Conservation (phyloP, 2,329 filamentous ascomycete species). For the Hymenoscyphus occultus region DNA sequence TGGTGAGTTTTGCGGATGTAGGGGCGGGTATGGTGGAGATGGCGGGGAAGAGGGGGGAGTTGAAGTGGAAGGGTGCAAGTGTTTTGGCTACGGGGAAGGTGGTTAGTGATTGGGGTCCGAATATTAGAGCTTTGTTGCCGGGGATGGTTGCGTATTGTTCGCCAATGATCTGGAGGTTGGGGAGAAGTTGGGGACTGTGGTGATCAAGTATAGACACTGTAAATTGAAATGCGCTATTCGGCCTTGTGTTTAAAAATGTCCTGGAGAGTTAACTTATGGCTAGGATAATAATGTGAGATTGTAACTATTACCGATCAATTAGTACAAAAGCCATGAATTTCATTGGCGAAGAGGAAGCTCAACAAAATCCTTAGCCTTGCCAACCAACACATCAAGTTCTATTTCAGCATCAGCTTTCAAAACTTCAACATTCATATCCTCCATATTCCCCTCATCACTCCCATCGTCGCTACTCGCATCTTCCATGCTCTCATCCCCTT, state of each 20-base stretch:
- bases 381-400: conserved; percentile 4
- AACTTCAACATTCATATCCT: conserved; percentile 16
- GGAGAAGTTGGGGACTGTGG: neutral
- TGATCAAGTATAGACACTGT: neutral
- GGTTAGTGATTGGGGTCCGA: neutral
- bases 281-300: too few relatives aligned
- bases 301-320: too few relatives aligned
- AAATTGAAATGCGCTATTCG: too few relatives aligned
- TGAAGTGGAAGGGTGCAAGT: neutral
- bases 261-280: too few relatives aligned
- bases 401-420: conserved; percentile 7
- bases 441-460: neutral
- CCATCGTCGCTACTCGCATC: conserved; percentile 12
- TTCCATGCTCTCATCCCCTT: neutral
- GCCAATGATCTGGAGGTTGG: neutral
- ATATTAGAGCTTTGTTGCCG: neutral
- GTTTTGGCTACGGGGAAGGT: neutral
- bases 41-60: neutral
- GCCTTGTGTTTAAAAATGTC: too few relatives aligned
- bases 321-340: neutral
- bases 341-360: neutral
- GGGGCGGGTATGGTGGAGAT: neutral
- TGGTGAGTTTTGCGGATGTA: neutral
- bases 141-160: neutral
- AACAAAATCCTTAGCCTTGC: neutral